Conservation (phyloP, 371 early-diverging fungal genomes). For the Mucor indicus region DNA sequence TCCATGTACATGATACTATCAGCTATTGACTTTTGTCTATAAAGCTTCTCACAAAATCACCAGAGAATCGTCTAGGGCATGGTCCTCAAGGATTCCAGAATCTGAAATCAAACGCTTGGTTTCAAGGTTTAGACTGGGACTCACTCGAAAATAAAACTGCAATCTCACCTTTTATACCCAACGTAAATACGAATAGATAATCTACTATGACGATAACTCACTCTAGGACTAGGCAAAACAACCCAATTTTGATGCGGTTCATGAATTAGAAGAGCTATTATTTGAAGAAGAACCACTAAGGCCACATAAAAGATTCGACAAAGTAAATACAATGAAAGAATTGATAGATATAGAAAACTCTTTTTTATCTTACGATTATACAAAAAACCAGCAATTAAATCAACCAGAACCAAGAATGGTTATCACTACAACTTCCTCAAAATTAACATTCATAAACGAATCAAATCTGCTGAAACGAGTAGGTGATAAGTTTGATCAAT, state of each 20-base stretch:
- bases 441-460: neutral
- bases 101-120: conserved; percentile 64
- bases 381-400: conserved; percentile 30
- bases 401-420: neutral
- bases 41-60: conserved; percentile 54
- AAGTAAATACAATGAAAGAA: conserved; percentile 19
- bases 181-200: conserved; percentile 24
- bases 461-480: conserved; percentile 1
- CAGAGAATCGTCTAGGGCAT: conserved; percentile 56
- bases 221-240: conserved; percentile 43
- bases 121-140: conserved; percentile 57
- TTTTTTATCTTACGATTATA: conserved; percentile 61
- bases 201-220: neutral
- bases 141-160: conserved; percentile 51
- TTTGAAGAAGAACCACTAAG: conserved; percentile 87
- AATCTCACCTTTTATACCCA: conserved; percentile 63
- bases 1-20: neutral
- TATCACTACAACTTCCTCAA: neutral
- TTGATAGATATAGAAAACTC: conserved; percentile 52
- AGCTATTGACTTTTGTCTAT: neutral
- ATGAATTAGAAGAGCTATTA: conserved; percentile 91
- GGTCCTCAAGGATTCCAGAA: conserved; percentile 50
- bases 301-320: conserved; percentile 20
- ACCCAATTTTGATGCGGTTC: conserved; percentile 90
- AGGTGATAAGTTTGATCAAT: conserved; percentile 12